Conservation (phyloP, 2,329 filamentous ascomycete genomes). For the Raffaelea ambrosiae region DNA sequence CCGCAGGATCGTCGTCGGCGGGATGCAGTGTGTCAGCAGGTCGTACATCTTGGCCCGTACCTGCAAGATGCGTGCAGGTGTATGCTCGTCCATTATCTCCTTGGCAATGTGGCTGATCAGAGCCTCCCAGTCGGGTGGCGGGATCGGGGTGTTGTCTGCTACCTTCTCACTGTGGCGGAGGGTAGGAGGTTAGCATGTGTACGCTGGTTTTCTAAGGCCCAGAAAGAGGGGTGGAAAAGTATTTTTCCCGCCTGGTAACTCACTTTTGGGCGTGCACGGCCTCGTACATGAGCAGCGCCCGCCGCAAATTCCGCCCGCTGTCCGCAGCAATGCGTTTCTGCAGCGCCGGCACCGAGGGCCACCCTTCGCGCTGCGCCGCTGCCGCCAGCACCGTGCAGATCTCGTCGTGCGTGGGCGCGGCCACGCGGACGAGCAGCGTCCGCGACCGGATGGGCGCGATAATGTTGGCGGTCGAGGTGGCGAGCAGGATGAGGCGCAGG, state of each 20-base stretch:
- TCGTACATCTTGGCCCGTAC: constrained; percentile 95
- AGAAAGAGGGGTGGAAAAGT: background rate
- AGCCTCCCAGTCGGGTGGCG: constrained; percentile 94
- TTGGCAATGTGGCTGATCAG: constrained; percentile 83
- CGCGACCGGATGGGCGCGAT: constrained; percentile 95
- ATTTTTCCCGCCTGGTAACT: background rate
- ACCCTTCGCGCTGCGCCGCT: constrained; percentile 71
- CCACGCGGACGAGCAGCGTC: constrained; percentile 83
- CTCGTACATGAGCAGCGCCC: constrained; percentile 93
- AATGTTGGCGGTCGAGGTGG: constrained; percentile 95
- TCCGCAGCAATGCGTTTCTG: constrained; percentile 82
- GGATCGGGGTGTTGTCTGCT: constrained; percentile 78
- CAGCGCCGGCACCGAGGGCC: constrained; percentile 65
- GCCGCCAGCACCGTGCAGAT: constrained; percentile 70
- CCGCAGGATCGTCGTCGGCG: constrained; percentile 87
- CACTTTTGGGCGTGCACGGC: constrained; percentile 95
- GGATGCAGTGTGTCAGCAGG: constrained; percentile 92
- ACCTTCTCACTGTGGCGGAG: constrained; percentile 78
- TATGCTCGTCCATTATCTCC: constrained; percentile 88
- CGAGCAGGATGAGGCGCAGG: constrained; percentile 79
- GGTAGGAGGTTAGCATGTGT: constrained; percentile 5
- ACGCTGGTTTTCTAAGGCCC: background rate
- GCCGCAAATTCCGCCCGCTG: constrained; percentile 82
- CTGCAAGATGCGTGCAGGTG: constrained; percentile 78
- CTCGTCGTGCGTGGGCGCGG: constrained; percentile 77